Evolutionary conservation across 2,329 filamentous ascomycete species (phyloP).

Genomic region (Pyrenochaeta sp.): DNA sequence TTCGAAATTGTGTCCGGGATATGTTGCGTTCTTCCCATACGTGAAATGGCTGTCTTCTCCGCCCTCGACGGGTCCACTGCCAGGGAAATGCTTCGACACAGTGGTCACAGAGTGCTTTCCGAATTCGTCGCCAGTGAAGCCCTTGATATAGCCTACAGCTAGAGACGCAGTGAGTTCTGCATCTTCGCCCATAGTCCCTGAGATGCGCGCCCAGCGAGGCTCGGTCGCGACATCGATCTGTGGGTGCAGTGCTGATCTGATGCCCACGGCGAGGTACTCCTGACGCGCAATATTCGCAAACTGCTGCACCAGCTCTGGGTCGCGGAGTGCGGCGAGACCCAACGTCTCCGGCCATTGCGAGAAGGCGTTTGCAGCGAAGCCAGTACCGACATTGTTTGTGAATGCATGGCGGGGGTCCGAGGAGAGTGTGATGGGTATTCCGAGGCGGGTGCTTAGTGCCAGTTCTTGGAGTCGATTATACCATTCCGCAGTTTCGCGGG

Average conservation of each 20-base stretch:
- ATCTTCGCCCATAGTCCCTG: conserved; percentile 59
- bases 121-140: conserved; percentile 57
- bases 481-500: conserved; percentile 47
- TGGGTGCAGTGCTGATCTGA: conserved; percentile 58
- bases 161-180: conserved; percentile 49
- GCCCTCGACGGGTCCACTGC: conserved; percentile 57
- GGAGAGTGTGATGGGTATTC: conserved; percentile 59
- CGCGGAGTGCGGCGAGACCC: conserved; percentile 59
- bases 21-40: conserved; percentile 60
- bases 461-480: conserved; percentile 53
- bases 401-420: conserved; percentile 58
- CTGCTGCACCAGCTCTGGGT: conserved; percentile 51
- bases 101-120: conserved; percentile 56
- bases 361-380: conserved; percentile 54
- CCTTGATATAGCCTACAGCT: conserved; percentile 56
- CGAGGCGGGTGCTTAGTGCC: conserved; percentile 56
- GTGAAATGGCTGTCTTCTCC: conserved; percentile 62
- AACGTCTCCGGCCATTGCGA: conserved; percentile 62
- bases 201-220: conserved; percentile 59
- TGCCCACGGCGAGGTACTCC: conserved; percentile 54
- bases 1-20: conserved; percentile 60
- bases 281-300: conserved; percentile 60
- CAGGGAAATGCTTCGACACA: conserved; percentile 63
- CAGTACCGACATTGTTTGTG: conserved; percentile 54
- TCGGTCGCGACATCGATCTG: conserved; percentile 62